A percentile compares a stretch with the other conserved stretches of the same genome.
Evolutionary conservation across 164 flowering plant genomes (phyloP).

Genomic region (Tetrastigma voinierianum): DNA sequence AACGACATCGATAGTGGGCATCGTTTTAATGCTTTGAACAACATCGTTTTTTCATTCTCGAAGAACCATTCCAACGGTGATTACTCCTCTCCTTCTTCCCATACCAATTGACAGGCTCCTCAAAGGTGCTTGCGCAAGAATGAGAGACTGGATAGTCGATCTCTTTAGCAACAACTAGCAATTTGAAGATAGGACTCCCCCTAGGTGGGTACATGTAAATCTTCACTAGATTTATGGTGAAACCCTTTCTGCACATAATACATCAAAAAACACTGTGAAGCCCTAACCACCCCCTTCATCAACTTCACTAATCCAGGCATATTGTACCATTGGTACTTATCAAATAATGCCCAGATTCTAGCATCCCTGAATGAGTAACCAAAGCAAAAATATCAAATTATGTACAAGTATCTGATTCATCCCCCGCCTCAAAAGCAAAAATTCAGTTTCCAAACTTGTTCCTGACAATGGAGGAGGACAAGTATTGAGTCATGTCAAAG

Average conservation of each 20-base stretch:
- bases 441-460: constrained; percentile 64
- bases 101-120: neutral
- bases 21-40: too few species aligned
- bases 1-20: too few species aligned
- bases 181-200: constrained; percentile 41
- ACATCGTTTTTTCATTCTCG: too few species aligned
- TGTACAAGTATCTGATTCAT: constrained; percentile 48
- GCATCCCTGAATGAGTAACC: constrained; percentile 63
- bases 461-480: constrained; percentile 62
- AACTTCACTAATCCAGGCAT: constrained; percentile 87
- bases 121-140: too few species aligned
- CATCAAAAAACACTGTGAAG: constrained; percentile 90
- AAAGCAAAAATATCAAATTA: constrained; percentile 69
- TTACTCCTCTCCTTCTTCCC: too few species aligned
- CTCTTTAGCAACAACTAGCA: constrained; percentile 52
- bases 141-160: neutral
- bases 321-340: constrained; percentile 86
- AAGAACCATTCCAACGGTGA: too few species aligned
- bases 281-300: constrained; percentile 68
- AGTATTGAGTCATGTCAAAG: constrained; percentile 61
- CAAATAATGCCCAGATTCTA: constrained; percentile 70
- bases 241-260: constrained; percentile 81
- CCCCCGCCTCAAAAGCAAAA: constrained; percentile 49
- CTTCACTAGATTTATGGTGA: constrained; percentile 45
- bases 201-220: constrained; percentile 36